Conservation (phyloP, 1,284 basidiomycete genomes). For the Papiliotrema terrestris region DNA sequence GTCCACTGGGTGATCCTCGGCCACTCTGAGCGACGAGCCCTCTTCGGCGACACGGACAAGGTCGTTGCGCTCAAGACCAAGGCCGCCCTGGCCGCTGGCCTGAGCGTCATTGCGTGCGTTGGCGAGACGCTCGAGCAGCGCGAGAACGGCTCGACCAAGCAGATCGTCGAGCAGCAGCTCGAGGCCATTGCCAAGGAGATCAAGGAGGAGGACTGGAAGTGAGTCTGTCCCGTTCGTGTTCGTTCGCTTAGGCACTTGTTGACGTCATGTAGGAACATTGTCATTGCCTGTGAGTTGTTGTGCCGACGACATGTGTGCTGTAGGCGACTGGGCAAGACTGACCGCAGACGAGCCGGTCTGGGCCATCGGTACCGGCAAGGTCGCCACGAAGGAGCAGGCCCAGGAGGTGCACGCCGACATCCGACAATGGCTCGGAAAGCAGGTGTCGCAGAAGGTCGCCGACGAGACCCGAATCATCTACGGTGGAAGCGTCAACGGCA, state of each 20-base stretch:
- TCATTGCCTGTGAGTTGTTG: conserved; percentile 65
- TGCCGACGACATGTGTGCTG: too few species aligned
- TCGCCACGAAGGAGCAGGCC: conserved; percentile 76
- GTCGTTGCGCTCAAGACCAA: conserved; percentile 83
- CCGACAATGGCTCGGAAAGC: conserved; percentile 67
- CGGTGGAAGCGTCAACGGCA: conserved; percentile 86
- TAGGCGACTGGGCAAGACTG: background rate
- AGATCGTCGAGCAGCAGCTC: conserved; percentile 80
- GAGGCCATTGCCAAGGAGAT: conserved; percentile 66
- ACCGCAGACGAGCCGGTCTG: conserved; percentile 80
- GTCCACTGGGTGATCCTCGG: conserved; percentile 94
- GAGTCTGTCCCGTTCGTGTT: conserved; percentile 23
- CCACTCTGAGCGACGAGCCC: conserved; percentile 92
- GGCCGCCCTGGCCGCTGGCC: conserved; percentile 57
- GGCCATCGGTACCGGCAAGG: conserved; percentile 98
- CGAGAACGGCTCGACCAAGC: conserved; percentile 71
- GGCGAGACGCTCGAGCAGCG: conserved; percentile 91
- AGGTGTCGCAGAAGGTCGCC: conserved; percentile 69
- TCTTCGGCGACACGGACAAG: conserved; percentile 85
- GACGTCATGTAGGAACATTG: conserved; percentile 63
- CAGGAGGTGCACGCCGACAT: conserved; percentile 88
- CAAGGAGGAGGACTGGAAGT: conserved; percentile 75
- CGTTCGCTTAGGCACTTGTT: background rate
- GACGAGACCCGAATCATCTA: conserved; percentile 84
- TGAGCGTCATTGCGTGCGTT: conserved; percentile 91